These are phyloP conservation scores for Acacia crassicarpa DNA, from an alignment of 306 rosid genomes.

Conservation along the genomic window DNA sequence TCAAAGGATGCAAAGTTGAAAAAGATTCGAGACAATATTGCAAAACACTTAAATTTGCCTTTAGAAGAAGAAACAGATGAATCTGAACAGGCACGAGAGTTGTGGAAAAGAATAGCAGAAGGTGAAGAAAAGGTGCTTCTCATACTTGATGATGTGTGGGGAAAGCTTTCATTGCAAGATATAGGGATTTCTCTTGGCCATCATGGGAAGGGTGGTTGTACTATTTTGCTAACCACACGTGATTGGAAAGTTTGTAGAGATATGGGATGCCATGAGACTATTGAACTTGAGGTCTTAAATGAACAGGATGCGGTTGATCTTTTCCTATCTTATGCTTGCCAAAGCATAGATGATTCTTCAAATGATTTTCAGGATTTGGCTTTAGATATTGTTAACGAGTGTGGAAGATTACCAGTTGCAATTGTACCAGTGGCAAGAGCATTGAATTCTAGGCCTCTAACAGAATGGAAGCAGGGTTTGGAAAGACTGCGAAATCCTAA, in stretches of 20 bases:
- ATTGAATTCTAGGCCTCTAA: neutral
- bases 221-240: constrained; percentile 14
- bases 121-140: constrained; percentile 23
- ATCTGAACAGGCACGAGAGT: neutral
- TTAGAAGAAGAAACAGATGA: neutral
- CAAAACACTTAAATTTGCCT: no score
- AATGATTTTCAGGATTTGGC: neutral
- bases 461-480: neutral
- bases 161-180: neutral
- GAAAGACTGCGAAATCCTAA: neutral
- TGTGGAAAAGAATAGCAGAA: neutral
- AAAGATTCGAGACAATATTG: constrained; percentile 1
- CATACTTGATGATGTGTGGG: constrained; percentile 34
- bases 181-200: constrained; percentile 8
- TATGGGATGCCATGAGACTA: neutral
- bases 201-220: neutral
- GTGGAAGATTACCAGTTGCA: constrained; percentile 28
- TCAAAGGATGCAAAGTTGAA: neutral
- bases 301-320: neutral
- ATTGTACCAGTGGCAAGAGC: neutral
- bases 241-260: rapidly evolving
- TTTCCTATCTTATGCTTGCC: neutral
- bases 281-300: neutral
- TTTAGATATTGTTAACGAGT: neutral
- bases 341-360: no score